These are phyloP conservation scores for Alternaria gaisen DNA, from an alignment of 2,329 filamentous ascomycete species.

Conservation along the genomic window DNA sequence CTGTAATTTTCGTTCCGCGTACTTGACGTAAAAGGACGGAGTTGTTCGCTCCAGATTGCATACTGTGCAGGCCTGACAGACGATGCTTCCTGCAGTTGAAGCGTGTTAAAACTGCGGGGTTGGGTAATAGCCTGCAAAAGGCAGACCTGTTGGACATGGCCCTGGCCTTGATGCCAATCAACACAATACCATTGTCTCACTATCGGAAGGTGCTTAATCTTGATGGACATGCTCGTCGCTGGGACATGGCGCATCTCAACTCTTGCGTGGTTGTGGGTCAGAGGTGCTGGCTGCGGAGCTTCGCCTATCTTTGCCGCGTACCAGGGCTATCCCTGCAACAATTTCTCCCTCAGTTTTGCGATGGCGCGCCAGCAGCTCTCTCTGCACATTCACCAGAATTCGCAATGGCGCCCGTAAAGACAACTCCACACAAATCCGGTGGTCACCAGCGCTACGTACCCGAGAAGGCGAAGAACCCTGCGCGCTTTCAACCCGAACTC, in stretches of 20 bases:
- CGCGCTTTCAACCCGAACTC: conserved; percentile 26
- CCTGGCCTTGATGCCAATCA: neutral
- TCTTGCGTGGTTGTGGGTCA: neutral
- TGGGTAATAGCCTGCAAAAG: neutral
- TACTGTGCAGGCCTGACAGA: neutral
- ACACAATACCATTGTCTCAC: neutral
- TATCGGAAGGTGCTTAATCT: neutral
- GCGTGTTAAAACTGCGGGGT: neutral
- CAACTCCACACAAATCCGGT: conserved; percentile 31
- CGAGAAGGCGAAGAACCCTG: conserved; percentile 18
- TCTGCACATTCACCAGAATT: conserved; percentile 20
- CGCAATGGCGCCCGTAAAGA: conserved; percentile 43
- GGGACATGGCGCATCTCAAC: neutral
- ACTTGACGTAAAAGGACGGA: neutral
- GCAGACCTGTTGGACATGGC: neutral
- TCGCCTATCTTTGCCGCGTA: conserved; percentile 28
- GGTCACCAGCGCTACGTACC: conserved; percentile 33
- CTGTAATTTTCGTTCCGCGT: neutral
- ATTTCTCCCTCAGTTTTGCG: conserved; percentile 42
- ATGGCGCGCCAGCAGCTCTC: conserved; percentile 22
- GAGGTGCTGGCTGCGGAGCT: conserved; percentile 23
- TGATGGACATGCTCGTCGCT: neutral
- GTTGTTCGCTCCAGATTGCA: too few species aligned
- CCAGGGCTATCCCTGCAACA: conserved; percentile 42
- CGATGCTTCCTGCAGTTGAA: neutral